These are phyloP conservation scores for Prototheca cutis DNA, from an alignment of 163 green algal species.

Conservation along the genomic window DNA sequence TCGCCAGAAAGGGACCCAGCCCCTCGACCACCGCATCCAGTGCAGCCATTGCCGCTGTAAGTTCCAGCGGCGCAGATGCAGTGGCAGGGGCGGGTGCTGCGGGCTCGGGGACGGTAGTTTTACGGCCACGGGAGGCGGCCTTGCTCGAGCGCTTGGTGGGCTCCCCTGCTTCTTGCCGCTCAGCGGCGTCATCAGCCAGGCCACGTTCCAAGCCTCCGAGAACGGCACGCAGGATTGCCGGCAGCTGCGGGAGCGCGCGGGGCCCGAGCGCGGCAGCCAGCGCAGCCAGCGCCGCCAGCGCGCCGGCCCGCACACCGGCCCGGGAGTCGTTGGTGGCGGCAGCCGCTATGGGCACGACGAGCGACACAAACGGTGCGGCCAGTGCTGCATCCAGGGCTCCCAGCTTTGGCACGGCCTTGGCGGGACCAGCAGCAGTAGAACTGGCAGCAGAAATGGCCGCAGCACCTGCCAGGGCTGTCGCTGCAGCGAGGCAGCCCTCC, in stretches of 20 bases:
- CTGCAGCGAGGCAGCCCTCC: constrained; percentile 36
- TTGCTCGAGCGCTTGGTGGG: no score
- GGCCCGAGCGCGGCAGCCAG: constrained; percentile 31
- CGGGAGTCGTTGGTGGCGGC: constrained; percentile 3
- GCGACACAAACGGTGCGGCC: constrained; percentile 14
- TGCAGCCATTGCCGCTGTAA: constrained; percentile 43
- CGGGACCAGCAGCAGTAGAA: no score
- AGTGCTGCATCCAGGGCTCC: neutral
- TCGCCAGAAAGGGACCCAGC: constrained; percentile 56
- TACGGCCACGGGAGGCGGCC: no score
- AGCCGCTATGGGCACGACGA: constrained; percentile 33
- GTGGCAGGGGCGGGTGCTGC: no score
- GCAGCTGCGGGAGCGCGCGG: constrained; percentile 48
- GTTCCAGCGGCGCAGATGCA: no score
- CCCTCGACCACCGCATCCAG: constrained; percentile 43
- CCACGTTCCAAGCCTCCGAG: constrained; percentile 22
- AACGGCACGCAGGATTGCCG: constrained; percentile 31
- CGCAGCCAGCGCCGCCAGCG: constrained; percentile 37
- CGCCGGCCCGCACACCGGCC: constrained; percentile 45
- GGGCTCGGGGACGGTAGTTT: no score
- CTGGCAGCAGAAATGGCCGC: no score
- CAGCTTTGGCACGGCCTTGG: no score
- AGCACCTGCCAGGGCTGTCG: constrained; percentile 27
- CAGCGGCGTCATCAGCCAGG: neutral
- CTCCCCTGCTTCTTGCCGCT: neutral